Evolutionary conservation across 305 asterid species (phyloP).

Genomic region (Solanum hybrid): DNA sequence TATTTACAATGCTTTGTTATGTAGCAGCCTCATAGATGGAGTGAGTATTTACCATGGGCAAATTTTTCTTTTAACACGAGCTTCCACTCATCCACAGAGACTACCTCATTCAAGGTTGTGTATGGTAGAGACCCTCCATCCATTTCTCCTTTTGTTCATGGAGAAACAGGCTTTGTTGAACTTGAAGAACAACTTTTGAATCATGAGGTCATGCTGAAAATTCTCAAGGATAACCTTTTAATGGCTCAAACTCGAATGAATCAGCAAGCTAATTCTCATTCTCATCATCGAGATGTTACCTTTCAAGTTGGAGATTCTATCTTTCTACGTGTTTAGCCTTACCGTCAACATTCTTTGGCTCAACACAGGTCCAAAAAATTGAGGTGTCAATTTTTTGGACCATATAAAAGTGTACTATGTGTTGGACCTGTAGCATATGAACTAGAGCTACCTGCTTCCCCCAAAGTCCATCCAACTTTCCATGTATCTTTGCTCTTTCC

Average conservation of each 20-base stretch:
- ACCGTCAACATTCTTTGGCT: background rate
- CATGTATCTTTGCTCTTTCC: background rate
- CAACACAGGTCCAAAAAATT: background rate
- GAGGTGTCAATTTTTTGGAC: background rate
- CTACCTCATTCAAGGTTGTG: background rate
- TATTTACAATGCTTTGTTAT: background rate
- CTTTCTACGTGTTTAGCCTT: background rate
- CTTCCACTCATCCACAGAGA: background rate
- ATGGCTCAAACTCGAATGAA: background rate
- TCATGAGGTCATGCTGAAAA: background rate
- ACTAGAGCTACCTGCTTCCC: background rate
- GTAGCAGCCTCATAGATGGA: background rate
- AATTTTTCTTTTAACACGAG: background rate
- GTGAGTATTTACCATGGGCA: background rate
- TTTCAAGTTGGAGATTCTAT: background rate
- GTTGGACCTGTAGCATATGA: background rate
- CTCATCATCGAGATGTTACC: background rate
- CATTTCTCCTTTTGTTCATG: background rate
- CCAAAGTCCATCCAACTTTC: background rate
- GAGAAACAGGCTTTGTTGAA: background rate
- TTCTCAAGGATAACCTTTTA: background rate
- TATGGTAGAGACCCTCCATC: background rate
- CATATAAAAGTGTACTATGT: background rate
- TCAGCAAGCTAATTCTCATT: background rate
- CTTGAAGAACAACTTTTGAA: background rate